These are phyloP conservation scores for Chamaenerion angustifolium DNA, from an alignment of 345 rosid species.

Conservation along the genomic window DNA sequence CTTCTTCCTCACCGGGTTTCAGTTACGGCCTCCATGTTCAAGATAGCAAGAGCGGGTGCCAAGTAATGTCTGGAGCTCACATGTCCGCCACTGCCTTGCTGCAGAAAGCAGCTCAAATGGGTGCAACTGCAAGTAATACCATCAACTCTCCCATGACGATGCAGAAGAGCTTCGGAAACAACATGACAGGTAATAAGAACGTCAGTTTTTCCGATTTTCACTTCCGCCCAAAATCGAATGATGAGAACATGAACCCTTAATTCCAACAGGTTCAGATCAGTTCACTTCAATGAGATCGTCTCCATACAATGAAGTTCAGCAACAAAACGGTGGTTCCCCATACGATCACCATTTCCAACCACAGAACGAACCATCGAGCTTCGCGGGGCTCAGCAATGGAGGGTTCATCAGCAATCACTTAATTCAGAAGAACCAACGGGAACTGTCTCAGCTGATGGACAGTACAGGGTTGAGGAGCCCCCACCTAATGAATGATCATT, in stretches of 20 bases:
- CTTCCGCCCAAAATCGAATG: too few relatives aligned
- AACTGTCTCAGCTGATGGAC: conserved; percentile 26
- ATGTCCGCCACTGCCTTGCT: conserved; percentile 62
- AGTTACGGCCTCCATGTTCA: conserved; percentile 21
- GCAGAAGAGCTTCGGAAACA: conserved; percentile 39
- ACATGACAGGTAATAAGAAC: conserved; percentile 17
- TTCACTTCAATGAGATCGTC: conserved; percentile 17
- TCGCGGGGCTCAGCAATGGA: conserved; percentile 19
- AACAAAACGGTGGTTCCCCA: conserved; percentile 11
- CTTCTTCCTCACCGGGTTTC: conserved; percentile 27
- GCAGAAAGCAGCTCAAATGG: conserved; percentile 66
- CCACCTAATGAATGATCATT: conserved; percentile 9
- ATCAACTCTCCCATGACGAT: conserved; percentile 60
- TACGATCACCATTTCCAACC: conserved; percentile 19
- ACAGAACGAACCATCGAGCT: conserved; percentile 18
- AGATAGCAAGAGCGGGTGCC: conserved; percentile 26
- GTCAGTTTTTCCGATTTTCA: not conserved
- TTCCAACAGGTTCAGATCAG: conserved; percentile 23
- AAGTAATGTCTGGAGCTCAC: conserved; percentile 22
- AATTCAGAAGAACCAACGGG: conserved; percentile 17
- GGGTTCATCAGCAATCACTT: conserved; percentile 15
- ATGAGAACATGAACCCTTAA: not conserved
- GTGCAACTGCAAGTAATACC: conserved; percentile 48
- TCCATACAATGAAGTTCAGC: conserved; percentile 11
- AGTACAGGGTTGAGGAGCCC: conserved; percentile 8